Base-by-base conservation (phyloP, 2,329 filamentous ascomycete genomes). In the Gaeumannomyces sp. region DNA sequence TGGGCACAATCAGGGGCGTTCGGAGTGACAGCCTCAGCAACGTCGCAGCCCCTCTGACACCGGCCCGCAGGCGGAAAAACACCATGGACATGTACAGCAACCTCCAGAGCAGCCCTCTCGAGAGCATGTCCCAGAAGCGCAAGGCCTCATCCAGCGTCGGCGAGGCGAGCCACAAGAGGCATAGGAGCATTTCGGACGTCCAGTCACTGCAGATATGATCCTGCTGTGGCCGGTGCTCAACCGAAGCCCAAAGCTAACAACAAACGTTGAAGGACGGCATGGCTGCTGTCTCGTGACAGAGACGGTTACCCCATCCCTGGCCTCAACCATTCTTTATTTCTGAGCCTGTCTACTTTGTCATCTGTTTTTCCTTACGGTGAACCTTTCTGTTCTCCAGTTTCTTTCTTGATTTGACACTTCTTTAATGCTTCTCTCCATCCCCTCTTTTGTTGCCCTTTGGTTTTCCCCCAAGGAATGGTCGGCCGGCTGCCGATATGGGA, bases 11-110 rank as follows among this genome's bases (percentile, higher is more conserved):
- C 59, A 81, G 83, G 64, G 86, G 86, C 62, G 84, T 89, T 72
- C 87, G 88, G 72, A 83, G 83, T 64, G 88, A 88, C 68, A 83
- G 88, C 65, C 83, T 90, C 68, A 83, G 83, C 65, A 87, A 86
- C 45, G 88, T 87, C 56, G 85, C 85, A 56, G 83, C 85, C 2
- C 88, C 88, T n/a, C 83, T 91, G 67, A 90, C 89, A 4, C 89
- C 89, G 1, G 79, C 85, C 61, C 83, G 88, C 62, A 84, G 86
- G 67, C 82, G 83, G 58, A 86, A 84, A 76, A 62, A 64, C 25
- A 74, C 45, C 65, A 67, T 66, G 63, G 68, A 65, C 57, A 63
- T 64, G 50, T 38, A 66, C 62, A 66, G 78, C 62, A 79, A 82
- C 65, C 69, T 78, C 50, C 72, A 77, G 53, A 80, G 80, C 67